Conservation (phyloP, 805 yeast genomes). For the Blastobotrys chiropterorum region DNA sequence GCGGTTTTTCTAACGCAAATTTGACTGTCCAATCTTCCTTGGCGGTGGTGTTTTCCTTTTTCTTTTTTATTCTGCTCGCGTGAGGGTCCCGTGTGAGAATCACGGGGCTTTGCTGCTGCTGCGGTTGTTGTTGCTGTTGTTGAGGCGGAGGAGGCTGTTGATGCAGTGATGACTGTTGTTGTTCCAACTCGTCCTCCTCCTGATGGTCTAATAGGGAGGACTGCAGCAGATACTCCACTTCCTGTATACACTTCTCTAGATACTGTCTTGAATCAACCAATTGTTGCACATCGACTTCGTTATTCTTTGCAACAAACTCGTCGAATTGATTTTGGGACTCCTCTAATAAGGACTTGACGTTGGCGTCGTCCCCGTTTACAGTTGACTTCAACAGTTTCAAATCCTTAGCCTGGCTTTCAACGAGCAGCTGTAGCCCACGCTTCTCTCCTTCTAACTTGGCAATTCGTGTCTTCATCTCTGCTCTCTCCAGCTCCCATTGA, state of each 20-base stretch:
- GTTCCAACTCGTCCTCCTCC: neutral
- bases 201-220: slow-evolving; percentile 18
- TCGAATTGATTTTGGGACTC: neutral
- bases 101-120: slow-evolving; percentile 1
- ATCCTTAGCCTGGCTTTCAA: slow-evolving; percentile 23
- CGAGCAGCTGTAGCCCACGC: slow-evolving; percentile 30
- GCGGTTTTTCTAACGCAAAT: neutral
- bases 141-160: neutral
- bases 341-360: slow-evolving; percentile 10
- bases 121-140: neutral
- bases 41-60: neutral
- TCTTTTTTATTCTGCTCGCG: slow-evolving; percentile 7
- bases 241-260: slow-evolving; percentile 31
- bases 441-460: slow-evolving; percentile 51
- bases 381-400: slow-evolving; percentile 28
- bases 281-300: slow-evolving; percentile 19
- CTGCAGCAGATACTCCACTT: slow-evolving; percentile 30
- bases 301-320: neutral
- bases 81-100: slow-evolving; percentile 9
- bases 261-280: slow-evolving; percentile 26
- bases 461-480: slow-evolving; percentile 50
- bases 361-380: slow-evolving; percentile 1
- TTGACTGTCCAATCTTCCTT: neutral
- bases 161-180: neutral
- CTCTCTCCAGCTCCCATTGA: slow-evolving; percentile 54